Evolutionary conservation across 2,329 filamentous ascomycete species (phyloP).

Genomic region (Hysterium pulicare): DNA sequence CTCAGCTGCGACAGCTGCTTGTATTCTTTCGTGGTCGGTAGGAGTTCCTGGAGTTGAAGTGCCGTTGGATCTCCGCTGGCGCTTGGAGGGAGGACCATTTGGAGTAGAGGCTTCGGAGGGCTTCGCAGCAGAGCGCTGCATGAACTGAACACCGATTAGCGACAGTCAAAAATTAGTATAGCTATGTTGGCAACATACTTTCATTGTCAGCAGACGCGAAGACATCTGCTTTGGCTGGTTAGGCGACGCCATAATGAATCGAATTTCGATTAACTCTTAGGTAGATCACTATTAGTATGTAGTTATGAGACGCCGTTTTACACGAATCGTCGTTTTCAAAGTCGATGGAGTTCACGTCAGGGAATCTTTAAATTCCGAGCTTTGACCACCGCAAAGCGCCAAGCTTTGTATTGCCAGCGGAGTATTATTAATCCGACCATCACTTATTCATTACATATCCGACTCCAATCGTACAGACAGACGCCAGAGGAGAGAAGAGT

Average conservation of each 20-base stretch:
- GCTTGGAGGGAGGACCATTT: slow-evolving; percentile 59
- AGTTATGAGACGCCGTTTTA: no score
- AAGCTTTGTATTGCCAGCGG: not conserved
- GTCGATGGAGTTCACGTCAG: no score
- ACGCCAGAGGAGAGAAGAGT: no score
- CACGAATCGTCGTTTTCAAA: no score
- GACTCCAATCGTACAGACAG: no score
- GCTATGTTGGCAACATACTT: slow-evolving; percentile 48
- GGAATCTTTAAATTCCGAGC: slow-evolving; percentile 1
- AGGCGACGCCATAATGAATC: slow-evolving; percentile 22
- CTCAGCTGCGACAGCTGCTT: slow-evolving; percentile 63
- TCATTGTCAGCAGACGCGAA: slow-evolving; percentile 86
- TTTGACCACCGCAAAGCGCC: slow-evolving; percentile 1
- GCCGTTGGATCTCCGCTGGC: slow-evolving; percentile 55
- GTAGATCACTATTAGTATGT: no score
- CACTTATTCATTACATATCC: no score
- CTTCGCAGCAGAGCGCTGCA: slow-evolving; percentile 79
- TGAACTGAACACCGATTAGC: slow-evolving; percentile 56
- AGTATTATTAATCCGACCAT: no score
- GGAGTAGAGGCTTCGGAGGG: slow-evolving; percentile 48
- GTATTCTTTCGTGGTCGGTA: slow-evolving; percentile 56
- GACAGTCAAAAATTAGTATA: slow-evolving; percentile 11
- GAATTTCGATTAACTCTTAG: no score
- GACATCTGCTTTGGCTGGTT: slow-evolving; percentile 66
- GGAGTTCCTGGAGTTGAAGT: slow-evolving; percentile 24